Evolutionary conservation across 805 yeast genomes (phyloP).

Genomic region (Myxozyma melibiosi): DNA sequence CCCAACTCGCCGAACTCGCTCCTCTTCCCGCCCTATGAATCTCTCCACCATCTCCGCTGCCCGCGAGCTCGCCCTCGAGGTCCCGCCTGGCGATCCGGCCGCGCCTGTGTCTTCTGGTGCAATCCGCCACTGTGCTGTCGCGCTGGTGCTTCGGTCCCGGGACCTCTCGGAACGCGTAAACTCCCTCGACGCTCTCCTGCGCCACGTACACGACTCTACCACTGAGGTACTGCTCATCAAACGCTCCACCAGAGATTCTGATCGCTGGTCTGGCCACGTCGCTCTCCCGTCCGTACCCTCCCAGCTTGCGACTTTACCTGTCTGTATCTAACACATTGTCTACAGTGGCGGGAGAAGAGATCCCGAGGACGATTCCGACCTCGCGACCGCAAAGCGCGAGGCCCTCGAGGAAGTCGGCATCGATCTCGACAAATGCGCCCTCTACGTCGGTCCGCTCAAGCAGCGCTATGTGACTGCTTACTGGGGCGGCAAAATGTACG

Average conservation of each 20-base stretch:
- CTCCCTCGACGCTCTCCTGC: conserved; percentile 11
- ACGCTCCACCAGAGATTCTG: conserved; percentile 42
- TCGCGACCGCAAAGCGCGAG: conserved; percentile 45
- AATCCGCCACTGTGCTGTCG: conserved; percentile 23
- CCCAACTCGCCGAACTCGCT: not conserved
- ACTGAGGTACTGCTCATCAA: conserved; percentile 45
- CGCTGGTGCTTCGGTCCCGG: conserved; percentile 16
- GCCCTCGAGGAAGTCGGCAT: conserved; percentile 46
- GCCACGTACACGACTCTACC: conserved; percentile 10
- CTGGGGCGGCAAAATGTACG: conserved; percentile 40
- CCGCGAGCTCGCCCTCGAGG: not conserved
- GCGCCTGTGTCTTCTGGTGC: conserved; percentile 5
- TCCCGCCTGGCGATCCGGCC: conserved; percentile 4
- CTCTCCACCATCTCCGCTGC: not conserved
- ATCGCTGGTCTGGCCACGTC: conserved; percentile 48
- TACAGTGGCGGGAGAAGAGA: conserved; percentile 45
- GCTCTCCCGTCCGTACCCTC: conserved; percentile 41
- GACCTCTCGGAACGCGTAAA: not conserved
- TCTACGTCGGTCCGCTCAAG: conserved; percentile 42
- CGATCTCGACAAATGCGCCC: conserved; percentile 39
- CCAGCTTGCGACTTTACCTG: not conserved
- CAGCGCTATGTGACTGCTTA: conserved; percentile 42
- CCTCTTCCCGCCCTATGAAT: not conserved
- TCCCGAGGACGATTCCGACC: conserved; percentile 41
- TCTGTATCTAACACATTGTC: not conserved